Evolutionary conservation across 306 rosid genomes (phyloP).

Genomic region (Gleditsia sinensis): DNA sequence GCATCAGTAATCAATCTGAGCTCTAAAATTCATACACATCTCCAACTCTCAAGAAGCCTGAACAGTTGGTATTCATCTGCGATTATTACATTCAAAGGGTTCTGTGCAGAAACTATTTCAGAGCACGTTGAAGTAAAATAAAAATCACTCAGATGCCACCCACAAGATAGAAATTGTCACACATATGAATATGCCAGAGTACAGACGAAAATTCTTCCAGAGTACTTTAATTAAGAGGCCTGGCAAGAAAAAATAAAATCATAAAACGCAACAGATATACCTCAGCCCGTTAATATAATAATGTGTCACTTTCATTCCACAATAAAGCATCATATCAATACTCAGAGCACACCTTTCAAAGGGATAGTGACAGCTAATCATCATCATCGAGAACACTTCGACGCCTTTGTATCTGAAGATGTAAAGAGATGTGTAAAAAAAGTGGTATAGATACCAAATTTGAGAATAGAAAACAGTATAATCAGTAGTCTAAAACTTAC

Average conservation of each 20-base stretch:
- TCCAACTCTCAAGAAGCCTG: neutral
- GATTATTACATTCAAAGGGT: constrained; percentile 16
- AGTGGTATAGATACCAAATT: neutral
- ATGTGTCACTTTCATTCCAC: constrained; percentile 24
- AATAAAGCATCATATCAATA: constrained; percentile 18
- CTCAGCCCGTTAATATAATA: constrained; percentile 33
- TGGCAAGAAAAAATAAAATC: constrained; percentile 26
- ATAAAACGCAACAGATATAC: constrained; percentile 19
- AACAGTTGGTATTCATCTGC: neutral
- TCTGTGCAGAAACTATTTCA: neutral
- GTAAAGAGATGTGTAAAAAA: neutral
- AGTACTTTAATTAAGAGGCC: constrained; percentile 12
- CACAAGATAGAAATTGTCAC: constrained; percentile 17
- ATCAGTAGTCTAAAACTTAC: constrained; percentile 50
- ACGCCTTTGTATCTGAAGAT: constrained; percentile 91
- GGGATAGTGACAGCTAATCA: constrained; percentile 52
- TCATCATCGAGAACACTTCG: constrained; percentile 95
- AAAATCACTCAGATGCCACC: constrained; percentile 7
- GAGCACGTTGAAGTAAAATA: neutral
- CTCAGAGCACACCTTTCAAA: constrained; percentile 10
- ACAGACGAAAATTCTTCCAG: neutral
- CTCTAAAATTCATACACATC: neutral
- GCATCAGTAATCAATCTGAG: neutral
- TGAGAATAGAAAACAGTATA: neutral
- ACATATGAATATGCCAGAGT: neutral